Percentiles rank a stretch among this genome's conserved stretches.
Conservation (phyloP, 2,329 filamentous ascomycete species). For the Xylaria sp. region DNA sequence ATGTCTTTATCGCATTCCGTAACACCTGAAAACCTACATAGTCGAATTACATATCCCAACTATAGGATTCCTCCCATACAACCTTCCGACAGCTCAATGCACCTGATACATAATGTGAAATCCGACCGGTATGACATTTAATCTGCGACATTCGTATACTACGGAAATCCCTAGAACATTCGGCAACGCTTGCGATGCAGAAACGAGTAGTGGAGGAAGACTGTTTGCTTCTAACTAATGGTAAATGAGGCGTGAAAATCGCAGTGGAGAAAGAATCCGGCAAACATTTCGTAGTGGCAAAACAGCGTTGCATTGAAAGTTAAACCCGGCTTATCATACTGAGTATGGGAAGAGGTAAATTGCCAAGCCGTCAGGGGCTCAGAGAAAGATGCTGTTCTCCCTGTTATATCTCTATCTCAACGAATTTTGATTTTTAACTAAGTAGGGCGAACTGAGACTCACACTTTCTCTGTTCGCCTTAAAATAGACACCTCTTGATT, state of each 20-base stretch:
- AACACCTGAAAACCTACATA: slow-evolving; percentile 6
- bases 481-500: background rate
- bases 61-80: background rate
- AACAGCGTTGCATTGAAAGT: background rate
- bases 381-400: background rate
- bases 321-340: background rate
- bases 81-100: background rate
- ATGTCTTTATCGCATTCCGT: slow-evolving; percentile 17
- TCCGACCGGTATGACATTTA: background rate
- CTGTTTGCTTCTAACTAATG: slow-evolving; percentile 4
- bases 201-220: background rate
- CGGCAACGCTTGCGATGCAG: background rate
- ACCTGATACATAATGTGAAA: background rate
- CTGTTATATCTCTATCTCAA: background rate
- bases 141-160: background rate
- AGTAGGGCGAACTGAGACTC: background rate
- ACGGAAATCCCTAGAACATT: background rate
- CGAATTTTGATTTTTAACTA: no score
- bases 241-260: slow-evolving; percentile 4
- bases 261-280: background rate
- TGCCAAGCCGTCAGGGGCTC: background rate
- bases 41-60: slow-evolving; percentile 16
- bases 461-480: background rate
- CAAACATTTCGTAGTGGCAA: background rate
- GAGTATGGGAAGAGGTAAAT: background rate